Conservation (phyloP, 75 land plant species). For the Cryptomeria japonica region DNA sequence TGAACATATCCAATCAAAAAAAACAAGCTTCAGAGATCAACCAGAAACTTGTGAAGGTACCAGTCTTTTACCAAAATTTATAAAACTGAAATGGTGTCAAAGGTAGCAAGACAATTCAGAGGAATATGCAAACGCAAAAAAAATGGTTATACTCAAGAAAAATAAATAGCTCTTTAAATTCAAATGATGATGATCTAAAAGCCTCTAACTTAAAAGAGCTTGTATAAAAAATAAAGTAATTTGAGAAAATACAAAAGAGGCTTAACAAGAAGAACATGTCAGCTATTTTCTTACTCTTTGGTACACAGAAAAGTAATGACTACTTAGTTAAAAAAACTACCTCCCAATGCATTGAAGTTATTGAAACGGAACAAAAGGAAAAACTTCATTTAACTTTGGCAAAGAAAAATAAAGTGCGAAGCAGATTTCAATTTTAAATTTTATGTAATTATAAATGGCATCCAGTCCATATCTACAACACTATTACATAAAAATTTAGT, state of each 20-base stretch:
- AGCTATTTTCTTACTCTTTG: neutral
- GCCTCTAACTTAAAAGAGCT: neutral
- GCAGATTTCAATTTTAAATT: neutral
- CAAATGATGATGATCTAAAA: neutral
- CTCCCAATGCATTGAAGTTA: neutral
- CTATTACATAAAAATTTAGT: neutral
- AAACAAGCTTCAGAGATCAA: neutral
- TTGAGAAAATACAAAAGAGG: neutral
- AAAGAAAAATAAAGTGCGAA: neutral
- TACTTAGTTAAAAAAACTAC: neutral
- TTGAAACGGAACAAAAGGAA: neutral
- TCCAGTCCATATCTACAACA: neutral
- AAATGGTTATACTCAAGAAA: neutral
- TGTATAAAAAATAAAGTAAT: neutral
- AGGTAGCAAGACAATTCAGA: neutral
- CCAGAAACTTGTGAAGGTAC: neutral
- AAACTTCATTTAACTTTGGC: neutral
- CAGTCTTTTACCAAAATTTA: neutral
- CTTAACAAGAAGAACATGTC: neutral
- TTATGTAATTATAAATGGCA: neutral
- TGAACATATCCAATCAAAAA: neutral
- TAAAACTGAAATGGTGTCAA: neutral
- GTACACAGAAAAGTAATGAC: neutral
- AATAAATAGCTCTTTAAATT: neutral
- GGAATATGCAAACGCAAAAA: neutral